Evolutionary conservation across 805 yeast genomes (phyloP), one percentile per base, ranked within the genome.

Genomic region (Metschnikowia anglica): DNA sequence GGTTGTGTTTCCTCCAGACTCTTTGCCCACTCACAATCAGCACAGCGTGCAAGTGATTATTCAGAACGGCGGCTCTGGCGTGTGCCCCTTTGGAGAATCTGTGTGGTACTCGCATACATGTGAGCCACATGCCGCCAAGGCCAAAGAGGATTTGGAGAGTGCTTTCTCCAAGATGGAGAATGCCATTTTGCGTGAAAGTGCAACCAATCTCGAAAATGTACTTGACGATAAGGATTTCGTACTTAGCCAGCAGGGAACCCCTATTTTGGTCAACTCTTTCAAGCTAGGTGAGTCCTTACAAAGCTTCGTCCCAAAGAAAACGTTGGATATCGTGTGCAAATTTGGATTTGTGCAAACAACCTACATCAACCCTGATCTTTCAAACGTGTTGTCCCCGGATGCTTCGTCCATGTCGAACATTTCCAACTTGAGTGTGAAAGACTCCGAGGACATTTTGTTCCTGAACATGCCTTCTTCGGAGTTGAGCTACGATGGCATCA

Each of bases 1-100:
- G 25, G 95, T 91, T 23, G 95, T 89, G 1, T 91, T 93, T 73
- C 98, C 99, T 15, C 90, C 96, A 13, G 77, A 79, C 13, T 81
- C 95, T 1, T 72, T 91, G 43, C 76, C 83, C 16, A 72, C 80
- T 12, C 55, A 71, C 38, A 91, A 93, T 61, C 70, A 68, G 44
- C 74, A 70, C 51, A 87, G 93, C 7, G 93, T 91, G 28, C 97
- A 90, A 64, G 91, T 83, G 4, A 68, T 91, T 30, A 88, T 93
- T 25, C 81, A 88, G 72, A 95, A 95, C 39, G 81, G 89, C 6
- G 93, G 88, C 9, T 73, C 91, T 1, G 97, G 95, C 13, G 83
- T 85, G 52, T 88, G 95, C 52, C 95, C 97, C 2, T 61, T 61
- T n/a, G 93, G 87, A 33, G 90, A 89, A 55, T 79, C 91, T 42